Evolutionary conservation across 441 rosid species (phyloP), one percentile per base, ranked within the genome.

Genomic region (Erodium texanum): DNA sequence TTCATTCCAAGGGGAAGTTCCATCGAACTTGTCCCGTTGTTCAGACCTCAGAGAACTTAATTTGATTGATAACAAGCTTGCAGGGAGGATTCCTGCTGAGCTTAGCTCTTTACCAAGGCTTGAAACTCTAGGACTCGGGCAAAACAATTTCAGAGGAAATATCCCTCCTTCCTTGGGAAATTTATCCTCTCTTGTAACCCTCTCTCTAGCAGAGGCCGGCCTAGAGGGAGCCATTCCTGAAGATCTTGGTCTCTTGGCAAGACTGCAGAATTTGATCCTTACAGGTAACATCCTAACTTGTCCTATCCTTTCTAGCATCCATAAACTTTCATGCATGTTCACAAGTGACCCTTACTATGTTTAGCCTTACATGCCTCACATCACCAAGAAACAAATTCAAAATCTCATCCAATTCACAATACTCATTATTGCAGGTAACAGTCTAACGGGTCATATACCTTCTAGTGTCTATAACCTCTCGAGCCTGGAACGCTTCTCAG

Each of bases 1-100:
- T 61, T 62, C 59, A 11, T 52, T 74, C 18, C 20, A 24, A 3
- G 81, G 81, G 24, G 59, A 65, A 62, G 58, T 77, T 63, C 81
- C 79, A 5, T 20, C 54, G 24, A 66, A 70, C 54, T 48, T 80
- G 24, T 61, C 74, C 16, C 6, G 20, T 24, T 77, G 81, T 41
- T 23, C 66, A 12, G 64, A 64, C 23, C 75, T 80, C 3, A 32
- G 24, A 15, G 1, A 0, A 15, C 32, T 75, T 0, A 3, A 63
- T 45, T 20, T 72, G 11, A 15, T 34, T 12, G 0, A 14, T 20
- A 75, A 72, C 68, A 18, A 61, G 48, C 62, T 73, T 10, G 48
- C 19, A 38, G 75, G 29, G 29, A 4, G 75, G 24, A 64, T 71
- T 24, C 74, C 72, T 0, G 43, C 10, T 7, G 67, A 59, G 50